Percentiles rank a stretch among this genome's conserved stretches.
phyloP scores from a whole-genome alignment of 139 green algal genomes.

The Chlamydomonas sphaeroides region DNA sequence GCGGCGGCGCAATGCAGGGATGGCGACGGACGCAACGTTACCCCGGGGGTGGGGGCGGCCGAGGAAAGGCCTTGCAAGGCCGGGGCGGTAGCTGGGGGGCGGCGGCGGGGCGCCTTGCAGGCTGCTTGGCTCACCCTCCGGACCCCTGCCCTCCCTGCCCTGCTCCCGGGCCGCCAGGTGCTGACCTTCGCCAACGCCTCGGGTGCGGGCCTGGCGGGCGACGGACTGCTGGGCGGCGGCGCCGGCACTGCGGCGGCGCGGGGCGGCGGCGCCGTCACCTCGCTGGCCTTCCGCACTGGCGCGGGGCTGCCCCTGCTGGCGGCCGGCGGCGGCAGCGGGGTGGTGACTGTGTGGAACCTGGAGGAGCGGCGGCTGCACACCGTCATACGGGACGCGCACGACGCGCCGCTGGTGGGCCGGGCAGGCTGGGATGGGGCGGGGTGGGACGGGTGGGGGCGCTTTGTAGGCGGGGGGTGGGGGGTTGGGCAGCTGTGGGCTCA shows the following conservation, averaged over 20 bases:
- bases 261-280: constrained; percentile 4
- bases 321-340: constrained; percentile 80
- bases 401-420: constrained; percentile 57
- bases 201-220: constrained; percentile 64
- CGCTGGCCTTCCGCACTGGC: constrained; percentile 62
- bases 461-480: neutral
- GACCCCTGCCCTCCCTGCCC: too few relatives aligned
- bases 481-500: too few relatives aligned
- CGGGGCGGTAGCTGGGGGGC: too few relatives aligned
- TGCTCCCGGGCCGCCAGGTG: too few relatives aligned
- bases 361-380: constrained; percentile 81
- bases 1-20: too few relatives aligned
- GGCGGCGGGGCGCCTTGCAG: too few relatives aligned
- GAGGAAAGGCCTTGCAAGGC: too few relatives aligned
- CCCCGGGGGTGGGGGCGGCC: too few relatives aligned
- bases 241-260: constrained; percentile 28
- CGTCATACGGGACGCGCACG: constrained; percentile 86
- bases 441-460: neutral
- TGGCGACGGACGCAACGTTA: too few relatives aligned
- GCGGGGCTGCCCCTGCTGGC: constrained; percentile 82
- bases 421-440: neutral
- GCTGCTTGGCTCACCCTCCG: too few relatives aligned
- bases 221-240: constrained; percentile 31
- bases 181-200: constrained; percentile 75
- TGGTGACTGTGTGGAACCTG: constrained; percentile 94